Conservation (phyloP, 371 early-diverging fungal species). For the Mucor racemosus region DNA sequence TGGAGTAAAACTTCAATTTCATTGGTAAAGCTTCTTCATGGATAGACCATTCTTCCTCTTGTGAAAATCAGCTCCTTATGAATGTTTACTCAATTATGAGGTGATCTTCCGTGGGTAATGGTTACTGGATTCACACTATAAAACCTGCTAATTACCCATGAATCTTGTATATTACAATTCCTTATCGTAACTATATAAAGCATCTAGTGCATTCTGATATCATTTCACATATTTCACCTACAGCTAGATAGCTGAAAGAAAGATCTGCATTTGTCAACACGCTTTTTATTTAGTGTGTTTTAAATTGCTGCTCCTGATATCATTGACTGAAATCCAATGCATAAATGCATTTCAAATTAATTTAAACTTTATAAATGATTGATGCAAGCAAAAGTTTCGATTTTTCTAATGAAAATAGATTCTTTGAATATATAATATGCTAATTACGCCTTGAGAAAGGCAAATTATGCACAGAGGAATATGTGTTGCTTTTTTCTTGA, state of each 20-base stretch:
- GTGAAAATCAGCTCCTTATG: neutral
- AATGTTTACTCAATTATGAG: neutral
- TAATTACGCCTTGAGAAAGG: no score
- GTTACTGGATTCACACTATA: neutral
- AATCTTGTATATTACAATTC: no score
- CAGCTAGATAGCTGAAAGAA: neutral
- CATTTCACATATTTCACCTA: neutral
- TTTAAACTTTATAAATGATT: no score
- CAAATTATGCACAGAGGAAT: no score
- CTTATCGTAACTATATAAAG: neutral
- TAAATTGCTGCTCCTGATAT: neutral
- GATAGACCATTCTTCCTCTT: neutral
- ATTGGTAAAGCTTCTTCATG: neutral
- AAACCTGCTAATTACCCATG: neutral
- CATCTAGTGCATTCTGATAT: neutral
- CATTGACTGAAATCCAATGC: neutral
- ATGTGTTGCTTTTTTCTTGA: no score
- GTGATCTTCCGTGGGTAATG: neutral
- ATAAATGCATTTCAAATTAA: neutral
- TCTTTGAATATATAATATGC: no score
- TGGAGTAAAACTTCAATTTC: neutral
- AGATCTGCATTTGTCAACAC: neutral
- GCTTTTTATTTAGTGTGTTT: neutral
- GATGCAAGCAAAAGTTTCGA: no score
- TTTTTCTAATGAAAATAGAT: no score